Conservation (phyloP, 768 basidiomycete species). For the Suillus variegatus region DNA sequence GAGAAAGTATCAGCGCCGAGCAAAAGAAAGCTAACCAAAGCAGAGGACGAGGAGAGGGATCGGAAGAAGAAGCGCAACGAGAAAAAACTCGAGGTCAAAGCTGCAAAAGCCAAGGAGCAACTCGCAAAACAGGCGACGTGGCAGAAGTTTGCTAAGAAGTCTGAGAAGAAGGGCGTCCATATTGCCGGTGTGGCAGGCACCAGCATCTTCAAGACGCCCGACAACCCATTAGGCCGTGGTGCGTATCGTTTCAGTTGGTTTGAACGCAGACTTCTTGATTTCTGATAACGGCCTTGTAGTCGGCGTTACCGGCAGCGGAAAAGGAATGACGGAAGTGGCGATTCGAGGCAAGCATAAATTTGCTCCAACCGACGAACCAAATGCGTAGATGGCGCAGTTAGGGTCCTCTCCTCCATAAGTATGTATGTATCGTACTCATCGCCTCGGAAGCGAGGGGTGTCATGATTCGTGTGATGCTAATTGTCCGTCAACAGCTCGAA, state of each 20-base stretch:
- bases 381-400: conserved; percentile 21
- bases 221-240: conserved; percentile 88
- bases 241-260: conserved; percentile 23
- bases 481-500: conserved; percentile 12
- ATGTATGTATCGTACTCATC: conserved; percentile 1
- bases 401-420: neutral
- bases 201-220: conserved; percentile 94
- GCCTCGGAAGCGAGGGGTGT: conserved; percentile 3
- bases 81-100: conserved; percentile 84
- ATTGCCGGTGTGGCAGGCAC: conserved; percentile 88
- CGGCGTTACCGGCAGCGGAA: conserved; percentile 89
- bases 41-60: conserved; percentile 86
- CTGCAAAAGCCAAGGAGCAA: conserved; percentile 89
- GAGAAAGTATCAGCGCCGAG: conserved; percentile 42
- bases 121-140: conserved; percentile 79
- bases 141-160: conserved; percentile 96
- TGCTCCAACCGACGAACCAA: conserved; percentile 46
- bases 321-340: conserved; percentile 83
- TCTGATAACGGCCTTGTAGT: conserved; percentile 43
- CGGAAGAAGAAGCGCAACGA: conserved; percentile 94
- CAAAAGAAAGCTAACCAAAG: conserved; percentile 80
- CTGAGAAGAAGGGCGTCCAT: conserved; percentile 88
- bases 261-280: too few species aligned
- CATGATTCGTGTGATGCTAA: conserved; percentile 12
- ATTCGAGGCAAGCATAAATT: conserved; percentile 78